phyloP scores from a whole-genome alignment of 176 grass and related monocot genomes.

The Eragrostis nindensis region DNA sequence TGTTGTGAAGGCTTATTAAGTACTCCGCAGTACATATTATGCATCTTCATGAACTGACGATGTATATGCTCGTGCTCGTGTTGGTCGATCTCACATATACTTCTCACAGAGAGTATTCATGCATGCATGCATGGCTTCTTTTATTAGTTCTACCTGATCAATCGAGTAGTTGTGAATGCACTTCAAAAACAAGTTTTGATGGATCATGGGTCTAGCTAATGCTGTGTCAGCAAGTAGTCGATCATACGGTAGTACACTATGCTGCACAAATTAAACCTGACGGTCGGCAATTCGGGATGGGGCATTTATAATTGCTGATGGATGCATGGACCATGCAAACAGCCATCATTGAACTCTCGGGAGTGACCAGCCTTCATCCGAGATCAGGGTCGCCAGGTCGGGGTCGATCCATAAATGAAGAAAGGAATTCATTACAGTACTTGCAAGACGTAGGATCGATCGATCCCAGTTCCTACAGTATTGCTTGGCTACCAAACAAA shows the following conservation, averaged over 20 bases:
- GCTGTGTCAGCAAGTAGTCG: no score
- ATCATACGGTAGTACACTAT: no score
- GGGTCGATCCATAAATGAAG: slow-evolving; percentile 8
- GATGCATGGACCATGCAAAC: not conserved
- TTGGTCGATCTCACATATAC: no score
- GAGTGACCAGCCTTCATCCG: not conserved
- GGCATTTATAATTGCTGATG: not conserved
- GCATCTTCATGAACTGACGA: not conserved
- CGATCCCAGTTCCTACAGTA: no score
- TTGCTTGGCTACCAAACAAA: not conserved
- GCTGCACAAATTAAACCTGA: not conserved
- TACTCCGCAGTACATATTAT: not conserved
- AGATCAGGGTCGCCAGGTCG: not conserved
- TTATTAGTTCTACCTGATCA: no score
- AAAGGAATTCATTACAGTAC: not conserved
- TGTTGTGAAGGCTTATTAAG: not conserved
- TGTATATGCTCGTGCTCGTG: no score
- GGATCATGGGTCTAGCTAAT: no score
- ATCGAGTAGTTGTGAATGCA: no score
- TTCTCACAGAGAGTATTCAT: no score
- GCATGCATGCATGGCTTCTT: no score
- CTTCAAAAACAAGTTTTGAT: no score
- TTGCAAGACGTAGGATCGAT: no score
- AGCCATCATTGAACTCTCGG: not conserved
- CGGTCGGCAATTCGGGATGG: not conserved